These are phyloP conservation scores for Eucalyptus erythrocorys DNA, from an alignment of 345 rosid genomes.

Conservation along the genomic window DNA sequence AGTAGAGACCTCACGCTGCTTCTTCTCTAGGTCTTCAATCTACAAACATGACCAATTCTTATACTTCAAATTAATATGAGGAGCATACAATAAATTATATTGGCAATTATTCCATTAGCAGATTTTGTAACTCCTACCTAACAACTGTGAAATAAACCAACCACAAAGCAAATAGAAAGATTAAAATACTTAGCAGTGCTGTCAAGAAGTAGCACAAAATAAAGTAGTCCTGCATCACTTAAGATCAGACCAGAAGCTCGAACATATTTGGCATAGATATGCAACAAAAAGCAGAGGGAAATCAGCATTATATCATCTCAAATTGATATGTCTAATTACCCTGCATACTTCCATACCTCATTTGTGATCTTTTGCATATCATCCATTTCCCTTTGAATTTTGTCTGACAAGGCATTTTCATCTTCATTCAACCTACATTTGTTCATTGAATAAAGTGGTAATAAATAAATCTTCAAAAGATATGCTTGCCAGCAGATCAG, in stretches of 20 bases:
- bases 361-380: conserved; percentile 37
- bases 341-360: conserved; percentile 33
- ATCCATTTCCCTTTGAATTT: conserved; percentile 17
- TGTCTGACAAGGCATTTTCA: conserved; percentile 36
- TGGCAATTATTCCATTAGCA: not conserved
- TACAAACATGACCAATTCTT: conserved; percentile 13
- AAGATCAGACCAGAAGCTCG: not conserved
- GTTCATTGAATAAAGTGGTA: not conserved
- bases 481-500: not conserved
- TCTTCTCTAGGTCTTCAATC: conserved; percentile 44
- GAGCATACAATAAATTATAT: not conserved
- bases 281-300: not conserved
- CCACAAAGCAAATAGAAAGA: not conserved
- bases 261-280: not conserved
- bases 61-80: not conserved
- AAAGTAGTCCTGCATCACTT: not conserved
- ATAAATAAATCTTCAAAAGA: not conserved
- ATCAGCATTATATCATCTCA: not conserved
- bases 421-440: conserved; percentile 56
- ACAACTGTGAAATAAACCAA: not conserved
- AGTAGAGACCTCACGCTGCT: conserved; percentile 12
- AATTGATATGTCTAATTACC: not conserved
- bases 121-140: not conserved
- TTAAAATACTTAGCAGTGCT: not conserved
- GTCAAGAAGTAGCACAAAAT: not conserved